Evolutionary conservation across 495 filamentous ascomycete species (phyloP).

Genomic region (Penicilliopsis zonata): DNA sequence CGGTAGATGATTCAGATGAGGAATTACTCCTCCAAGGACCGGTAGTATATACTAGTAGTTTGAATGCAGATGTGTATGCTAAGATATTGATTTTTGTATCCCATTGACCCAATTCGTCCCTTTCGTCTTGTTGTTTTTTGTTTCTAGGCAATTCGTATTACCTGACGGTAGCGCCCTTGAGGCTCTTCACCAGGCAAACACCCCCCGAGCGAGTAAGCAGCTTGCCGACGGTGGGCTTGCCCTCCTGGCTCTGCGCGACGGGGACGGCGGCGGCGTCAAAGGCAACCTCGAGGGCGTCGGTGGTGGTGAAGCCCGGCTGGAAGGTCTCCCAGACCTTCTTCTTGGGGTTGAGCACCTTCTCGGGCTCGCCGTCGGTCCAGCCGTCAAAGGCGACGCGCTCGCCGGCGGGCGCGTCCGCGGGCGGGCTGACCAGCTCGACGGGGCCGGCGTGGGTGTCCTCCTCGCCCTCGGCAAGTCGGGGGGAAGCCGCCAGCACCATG

Average conservation of each 20-base stretch:
- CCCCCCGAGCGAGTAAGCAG: constrained; percentile 60
- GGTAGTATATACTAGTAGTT: too few relatives aligned
- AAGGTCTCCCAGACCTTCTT: constrained; percentile 97
- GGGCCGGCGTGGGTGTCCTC: constrained; percentile 78
- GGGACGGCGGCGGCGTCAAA: constrained; percentile 57
- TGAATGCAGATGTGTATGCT: too few relatives aligned
- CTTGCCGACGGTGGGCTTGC: constrained; percentile 54
- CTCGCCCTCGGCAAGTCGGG: constrained; percentile 57
- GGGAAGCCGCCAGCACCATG: constrained; percentile 95
- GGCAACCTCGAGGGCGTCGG: constrained; percentile 60
- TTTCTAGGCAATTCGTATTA: constrained; percentile 16
- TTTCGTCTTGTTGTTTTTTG: too few relatives aligned
- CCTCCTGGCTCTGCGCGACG: constrained; percentile 44
- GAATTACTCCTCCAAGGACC: too few relatives aligned
- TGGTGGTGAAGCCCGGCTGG: constrained; percentile 90
- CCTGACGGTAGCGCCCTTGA: constrained; percentile 62
- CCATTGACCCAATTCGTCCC: not conserved
- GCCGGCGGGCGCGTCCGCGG: constrained; percentile 64
- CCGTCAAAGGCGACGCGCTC: constrained; percentile 89
- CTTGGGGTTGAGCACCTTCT: constrained; percentile 91
- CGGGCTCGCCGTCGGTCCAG: constrained; percentile 76
- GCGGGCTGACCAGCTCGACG: constrained; percentile 85
- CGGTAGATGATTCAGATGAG: too few relatives aligned
- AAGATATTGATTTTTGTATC: not conserved
- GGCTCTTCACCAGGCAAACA: constrained; percentile 58